Evolutionary conservation across 331 rosid genomes (phyloP).

Genomic region (Malus hybrid): DNA sequence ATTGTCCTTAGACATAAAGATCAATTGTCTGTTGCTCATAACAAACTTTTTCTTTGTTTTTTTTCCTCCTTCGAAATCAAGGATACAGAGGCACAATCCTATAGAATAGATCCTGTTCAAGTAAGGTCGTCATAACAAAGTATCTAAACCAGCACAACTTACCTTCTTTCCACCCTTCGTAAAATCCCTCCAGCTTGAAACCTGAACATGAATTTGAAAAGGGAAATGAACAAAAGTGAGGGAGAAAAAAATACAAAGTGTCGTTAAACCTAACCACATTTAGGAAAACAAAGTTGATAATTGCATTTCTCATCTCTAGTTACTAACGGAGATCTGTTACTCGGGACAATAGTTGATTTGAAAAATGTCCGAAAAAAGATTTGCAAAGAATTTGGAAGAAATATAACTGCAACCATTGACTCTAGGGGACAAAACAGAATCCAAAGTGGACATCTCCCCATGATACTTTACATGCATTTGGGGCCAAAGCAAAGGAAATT

Average conservation of each 20-base stretch:
- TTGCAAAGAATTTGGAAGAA: background rate
- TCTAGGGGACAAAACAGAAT: background rate
- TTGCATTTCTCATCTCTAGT: background rate
- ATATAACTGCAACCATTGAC: background rate
- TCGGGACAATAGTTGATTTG: background rate
- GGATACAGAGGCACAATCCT: too few relatives aligned
- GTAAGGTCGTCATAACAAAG: background rate
- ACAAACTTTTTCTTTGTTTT: background rate
- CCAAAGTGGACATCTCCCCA: background rate
- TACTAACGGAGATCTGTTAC: background rate
- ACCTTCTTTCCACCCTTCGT: slow-evolving; percentile 99
- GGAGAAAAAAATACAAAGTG: background rate
- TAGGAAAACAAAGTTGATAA: background rate
- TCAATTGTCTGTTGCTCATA: background rate
- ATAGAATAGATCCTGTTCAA: too few relatives aligned
- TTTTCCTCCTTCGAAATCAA: too few relatives aligned
- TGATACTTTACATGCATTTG: background rate
- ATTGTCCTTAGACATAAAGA: background rate
- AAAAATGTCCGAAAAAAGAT: background rate
- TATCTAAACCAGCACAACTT: slow-evolving; percentile 14
- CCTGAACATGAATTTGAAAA: slow-evolving; percentile 40
- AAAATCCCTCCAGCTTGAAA: slow-evolving; percentile 99
- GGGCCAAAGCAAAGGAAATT: background rate
- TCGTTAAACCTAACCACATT: background rate
- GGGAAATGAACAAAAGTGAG: background rate